These are phyloP conservation scores for Backusella australiensis DNA, from an alignment of 192 early-diverging fungal genomes.

Conservation along the genomic window DNA sequence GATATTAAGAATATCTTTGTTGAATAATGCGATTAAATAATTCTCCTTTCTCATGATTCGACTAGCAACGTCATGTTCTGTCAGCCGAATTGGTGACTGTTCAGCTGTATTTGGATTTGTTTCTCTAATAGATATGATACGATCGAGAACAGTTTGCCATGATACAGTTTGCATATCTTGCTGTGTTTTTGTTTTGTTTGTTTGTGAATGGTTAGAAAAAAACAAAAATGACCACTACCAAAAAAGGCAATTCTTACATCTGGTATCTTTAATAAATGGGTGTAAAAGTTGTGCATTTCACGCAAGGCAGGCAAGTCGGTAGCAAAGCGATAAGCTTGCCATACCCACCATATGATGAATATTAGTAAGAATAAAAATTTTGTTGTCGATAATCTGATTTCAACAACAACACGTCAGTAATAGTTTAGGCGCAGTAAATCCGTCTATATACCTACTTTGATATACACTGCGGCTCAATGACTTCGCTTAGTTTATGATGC, in stretches of 20 bases:
- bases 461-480: conserved; percentile 79
- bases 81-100: conserved; percentile 55
- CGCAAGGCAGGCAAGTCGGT: conserved; percentile 70
- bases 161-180: conserved; percentile 79
- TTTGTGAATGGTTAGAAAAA: neutral
- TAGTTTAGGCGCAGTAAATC: neutral
- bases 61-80: conserved; percentile 79
- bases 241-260: conserved; percentile 49
- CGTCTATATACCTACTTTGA: conserved; percentile 43
- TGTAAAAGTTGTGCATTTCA: conserved; percentile 86
- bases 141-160: conserved; percentile 82
- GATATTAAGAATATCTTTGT: conserved; percentile 86
- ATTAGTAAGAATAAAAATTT: conserved; percentile 58
- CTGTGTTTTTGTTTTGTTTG: conserved; percentile 37
- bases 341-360: conserved; percentile 75
- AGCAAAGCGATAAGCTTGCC: conserved; percentile 63
- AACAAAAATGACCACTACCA: neutral
- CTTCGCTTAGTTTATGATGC: conserved; percentile 67
- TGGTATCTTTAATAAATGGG: conserved; percentile 72
- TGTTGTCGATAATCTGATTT: conserved; percentile 52
- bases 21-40: conserved; percentile 93
- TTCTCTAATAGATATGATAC: conserved; percentile 71
- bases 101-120: conserved; percentile 55
- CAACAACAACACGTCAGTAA: neutral
- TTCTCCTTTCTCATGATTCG: conserved; percentile 98